Percentiles rank a stretch among this genome's conserved stretches.
phyloP scores from a whole-genome alignment of 192 early-diverging fungal genomes.

The Spizellomyces punctatus region DNA sequence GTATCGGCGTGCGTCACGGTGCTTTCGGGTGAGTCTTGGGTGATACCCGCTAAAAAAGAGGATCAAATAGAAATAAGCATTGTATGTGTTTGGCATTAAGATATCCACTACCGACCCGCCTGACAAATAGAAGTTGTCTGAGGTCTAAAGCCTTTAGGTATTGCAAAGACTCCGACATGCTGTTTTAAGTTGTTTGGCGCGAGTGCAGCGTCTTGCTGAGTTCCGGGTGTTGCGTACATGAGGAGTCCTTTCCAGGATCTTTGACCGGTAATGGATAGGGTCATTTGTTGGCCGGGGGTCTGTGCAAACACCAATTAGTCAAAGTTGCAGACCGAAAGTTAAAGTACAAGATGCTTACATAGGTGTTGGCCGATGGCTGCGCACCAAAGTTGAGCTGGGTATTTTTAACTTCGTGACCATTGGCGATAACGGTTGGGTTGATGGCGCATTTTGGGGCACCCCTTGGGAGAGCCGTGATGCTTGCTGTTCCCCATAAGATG shows the following conservation, averaged over 20 bases:
- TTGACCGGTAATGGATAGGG: conserved; percentile 12
- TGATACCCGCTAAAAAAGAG: conserved; percentile 8
- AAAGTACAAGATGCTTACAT: neutral
- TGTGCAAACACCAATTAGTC: neutral
- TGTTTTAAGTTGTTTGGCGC: conserved; percentile 26
- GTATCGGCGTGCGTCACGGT: conserved; percentile 44
- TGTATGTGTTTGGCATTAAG: too few species aligned
- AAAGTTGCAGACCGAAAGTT: too few species aligned
- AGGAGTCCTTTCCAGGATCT: conserved; percentile 22
- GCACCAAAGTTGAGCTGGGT: conserved; percentile 11
- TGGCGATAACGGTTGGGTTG: conserved; percentile 32
- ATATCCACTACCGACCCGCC: neutral
- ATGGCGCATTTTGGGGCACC: conserved; percentile 45
- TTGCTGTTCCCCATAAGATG: neutral
- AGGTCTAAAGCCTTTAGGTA: conserved; percentile 31
- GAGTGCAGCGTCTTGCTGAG: conserved; percentile 24
- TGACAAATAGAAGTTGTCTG: conserved; percentile 36
- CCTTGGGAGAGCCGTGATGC: conserved; percentile 24
- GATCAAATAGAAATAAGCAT: too few species aligned
- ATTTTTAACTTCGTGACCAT: conserved; percentile 13
- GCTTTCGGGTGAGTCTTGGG: conserved; percentile 26
- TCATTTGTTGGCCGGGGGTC: conserved; percentile 23
- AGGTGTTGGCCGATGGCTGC: neutral
- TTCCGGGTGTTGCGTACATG: conserved; percentile 36
- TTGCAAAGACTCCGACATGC: conserved; percentile 30